Conservation (phyloP, 371 early-diverging fungal species). For the Lichtheimia hyalospora region DNA sequence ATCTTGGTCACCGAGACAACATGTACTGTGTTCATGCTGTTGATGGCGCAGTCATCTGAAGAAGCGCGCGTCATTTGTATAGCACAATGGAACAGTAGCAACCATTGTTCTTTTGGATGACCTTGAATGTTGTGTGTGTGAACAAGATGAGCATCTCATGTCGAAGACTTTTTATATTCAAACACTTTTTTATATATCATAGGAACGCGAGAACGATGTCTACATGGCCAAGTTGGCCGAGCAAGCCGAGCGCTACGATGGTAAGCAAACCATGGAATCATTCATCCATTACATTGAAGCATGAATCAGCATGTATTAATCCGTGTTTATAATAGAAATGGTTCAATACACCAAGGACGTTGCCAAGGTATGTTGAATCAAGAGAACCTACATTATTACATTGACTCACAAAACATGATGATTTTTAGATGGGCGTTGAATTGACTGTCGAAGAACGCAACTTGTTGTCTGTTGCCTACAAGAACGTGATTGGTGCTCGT, state of each 20-base stretch:
- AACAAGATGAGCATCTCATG: too few species aligned
- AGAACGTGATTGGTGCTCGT: conserved; percentile 99
- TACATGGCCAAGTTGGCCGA: conserved; percentile 98
- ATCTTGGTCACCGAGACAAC: too few species aligned
- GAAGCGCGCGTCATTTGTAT: too few species aligned
- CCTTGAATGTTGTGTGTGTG: too few species aligned
- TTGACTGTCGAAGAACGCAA: conserved; percentile 98
- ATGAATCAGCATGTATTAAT: background rate
- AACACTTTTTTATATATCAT: background rate
- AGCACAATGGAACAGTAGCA: too few species aligned
- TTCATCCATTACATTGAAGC: conserved; percentile 1
- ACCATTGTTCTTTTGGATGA: too few species aligned
- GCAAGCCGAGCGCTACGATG: conserved; percentile 98
- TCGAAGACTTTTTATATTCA: too few species aligned
- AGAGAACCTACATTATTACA: background rate
- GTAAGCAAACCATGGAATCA: conserved; percentile 20
- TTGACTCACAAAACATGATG: background rate
- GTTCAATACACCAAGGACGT: conserved; percentile 92
- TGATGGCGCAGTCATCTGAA: too few species aligned
- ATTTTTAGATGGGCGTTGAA: conserved; percentile 55
- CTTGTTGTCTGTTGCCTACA: conserved; percentile 98
- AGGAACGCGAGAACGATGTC: conserved; percentile 56
- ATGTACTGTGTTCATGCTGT: too few species aligned
- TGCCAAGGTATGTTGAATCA: conserved; percentile 47
- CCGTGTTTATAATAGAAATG: conserved; percentile 75